Evolutionary conservation across 2,329 filamentous ascomycete species (phyloP).

Genomic region (Podosphaera aphanis): DNA sequence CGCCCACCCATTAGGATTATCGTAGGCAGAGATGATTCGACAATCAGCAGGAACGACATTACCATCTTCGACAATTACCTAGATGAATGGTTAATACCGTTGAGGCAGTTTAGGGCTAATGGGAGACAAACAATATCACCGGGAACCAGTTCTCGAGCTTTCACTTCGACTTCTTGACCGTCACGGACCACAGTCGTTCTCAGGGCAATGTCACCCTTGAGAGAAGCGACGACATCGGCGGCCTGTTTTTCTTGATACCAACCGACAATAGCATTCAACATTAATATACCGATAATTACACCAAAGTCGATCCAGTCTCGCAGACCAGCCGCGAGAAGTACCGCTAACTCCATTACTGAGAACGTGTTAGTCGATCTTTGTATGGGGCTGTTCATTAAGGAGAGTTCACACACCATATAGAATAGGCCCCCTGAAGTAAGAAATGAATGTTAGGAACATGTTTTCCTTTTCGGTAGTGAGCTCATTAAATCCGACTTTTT

Average conservation of each 20-base stretch:
- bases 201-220: slow-evolving; percentile 63
- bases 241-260: slow-evolving; percentile 69
- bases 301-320: slow-evolving; percentile 56
- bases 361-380: slow-evolving; percentile 1
- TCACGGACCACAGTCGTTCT: slow-evolving; percentile 44
- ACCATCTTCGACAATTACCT: slow-evolving; percentile 51
- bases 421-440: slow-evolving; percentile 55
- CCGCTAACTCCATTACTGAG: slow-evolving; percentile 53
- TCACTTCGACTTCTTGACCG: slow-evolving; percentile 42
- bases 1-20: slow-evolving; percentile 40
- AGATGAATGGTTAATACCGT: not conserved
- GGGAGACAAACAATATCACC: slow-evolving; percentile 42
- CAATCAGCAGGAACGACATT: slow-evolving; percentile 45
- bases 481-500: slow-evolving; percentile 47
- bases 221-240: slow-evolving; percentile 48
- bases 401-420: slow-evolving; percentile 40
- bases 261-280: slow-evolving; percentile 54
- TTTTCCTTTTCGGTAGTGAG: slow-evolving; percentile 53
- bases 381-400: not conserved
- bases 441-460: slow-evolving; percentile 49
- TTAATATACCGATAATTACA: slow-evolving; percentile 53
- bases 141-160: slow-evolving; percentile 50
- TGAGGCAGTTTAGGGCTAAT: not conserved
- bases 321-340: slow-evolving; percentile 49
- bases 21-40: slow-evolving; percentile 50